A percentile compares a stretch with the other conserved stretches of the same genome.
These are phyloP conservation scores for Penicillium chermesinum DNA, from an alignment of 495 filamentous ascomycete species.

Conservation along the genomic window DNA sequence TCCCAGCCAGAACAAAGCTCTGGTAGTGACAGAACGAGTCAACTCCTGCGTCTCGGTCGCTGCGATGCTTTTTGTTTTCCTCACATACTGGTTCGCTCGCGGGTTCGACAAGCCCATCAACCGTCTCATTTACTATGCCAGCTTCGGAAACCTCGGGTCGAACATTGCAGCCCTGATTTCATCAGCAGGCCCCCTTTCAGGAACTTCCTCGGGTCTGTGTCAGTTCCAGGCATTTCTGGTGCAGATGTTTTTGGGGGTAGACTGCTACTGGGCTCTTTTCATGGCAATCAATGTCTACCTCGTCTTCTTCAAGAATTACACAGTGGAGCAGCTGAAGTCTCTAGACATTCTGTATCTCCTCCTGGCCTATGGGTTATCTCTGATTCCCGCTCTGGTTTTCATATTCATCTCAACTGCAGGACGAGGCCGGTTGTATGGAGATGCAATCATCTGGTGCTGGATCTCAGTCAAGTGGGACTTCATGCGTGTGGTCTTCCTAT, in stretches of 20 bases:
- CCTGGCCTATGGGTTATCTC: slow-evolving; percentile 62
- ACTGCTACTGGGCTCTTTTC: slow-evolving; percentile 65
- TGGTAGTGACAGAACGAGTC: slow-evolving; percentile 11
- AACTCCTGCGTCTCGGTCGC: slow-evolving; percentile 7
- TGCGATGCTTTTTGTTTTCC: slow-evolving; percentile 6
- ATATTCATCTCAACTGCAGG: slow-evolving; percentile 46
- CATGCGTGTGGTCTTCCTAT: slow-evolving; percentile 64
- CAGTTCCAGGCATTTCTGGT: slow-evolving; percentile 64
- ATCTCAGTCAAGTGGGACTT: slow-evolving; percentile 58
- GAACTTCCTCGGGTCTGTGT: slow-evolving; percentile 47
- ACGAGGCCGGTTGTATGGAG: slow-evolving; percentile 56
- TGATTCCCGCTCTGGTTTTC: slow-evolving; percentile 57
- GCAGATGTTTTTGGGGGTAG: slow-evolving; percentile 56
- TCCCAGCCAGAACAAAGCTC: neutral
- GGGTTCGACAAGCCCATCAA: slow-evolving; percentile 61
- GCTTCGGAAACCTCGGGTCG: slow-evolving; percentile 66
- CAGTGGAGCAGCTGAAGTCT: slow-evolving; percentile 51
- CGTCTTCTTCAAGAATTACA: slow-evolving; percentile 67
- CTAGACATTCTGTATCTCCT: slow-evolving; percentile 63
- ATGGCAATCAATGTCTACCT: slow-evolving; percentile 78
- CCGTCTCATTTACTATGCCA: slow-evolving; percentile 68
- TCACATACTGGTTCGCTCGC: slow-evolving; percentile 4
- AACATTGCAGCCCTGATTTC: slow-evolving; percentile 67
- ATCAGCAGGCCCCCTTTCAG: slow-evolving; percentile 32
- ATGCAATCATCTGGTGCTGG: slow-evolving; percentile 75